A percentile compares a stretch with the other conserved stretches of the same genome.
Evolutionary conservation across 345 rosid species (phyloP).

Genomic region (Cardiospermum halicacabum): DNA sequence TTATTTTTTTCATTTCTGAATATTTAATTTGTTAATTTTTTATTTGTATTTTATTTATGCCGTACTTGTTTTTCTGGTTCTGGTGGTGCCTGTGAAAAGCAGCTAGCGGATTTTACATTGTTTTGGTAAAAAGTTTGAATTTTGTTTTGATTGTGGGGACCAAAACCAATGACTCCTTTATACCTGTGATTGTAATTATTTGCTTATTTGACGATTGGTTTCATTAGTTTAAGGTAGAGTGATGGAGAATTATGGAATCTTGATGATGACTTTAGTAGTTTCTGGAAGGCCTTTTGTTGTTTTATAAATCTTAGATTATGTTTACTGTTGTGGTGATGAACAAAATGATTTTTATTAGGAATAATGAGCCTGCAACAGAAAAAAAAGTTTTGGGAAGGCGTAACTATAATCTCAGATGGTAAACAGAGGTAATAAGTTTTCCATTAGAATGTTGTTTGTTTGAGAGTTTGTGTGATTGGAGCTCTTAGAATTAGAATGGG

Average conservation of each 20-base stretch:
- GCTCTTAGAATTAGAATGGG: neutral
- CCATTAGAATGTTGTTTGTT: neutral
- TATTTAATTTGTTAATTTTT: too few species aligned
- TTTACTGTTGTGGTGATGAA: neutral
- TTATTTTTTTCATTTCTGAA: too few species aligned
- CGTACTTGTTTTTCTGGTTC: constrained; percentile 6
- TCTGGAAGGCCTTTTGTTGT: neutral
- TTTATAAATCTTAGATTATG: neutral
- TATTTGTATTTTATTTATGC: too few species aligned
- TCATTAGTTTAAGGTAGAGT: neutral
- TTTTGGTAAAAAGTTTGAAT: neutral
- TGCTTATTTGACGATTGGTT: neutral
- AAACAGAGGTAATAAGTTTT: neutral
- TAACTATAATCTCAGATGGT: neutral
- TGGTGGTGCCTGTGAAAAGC: neutral
- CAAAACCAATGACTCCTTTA: neutral
- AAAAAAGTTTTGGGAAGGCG: neutral
- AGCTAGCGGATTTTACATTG: neutral
- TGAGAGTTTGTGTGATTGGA: neutral
- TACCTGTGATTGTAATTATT: neutral
- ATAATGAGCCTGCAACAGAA: too few species aligned
- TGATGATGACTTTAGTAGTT: neutral
- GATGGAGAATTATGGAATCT: neutral
- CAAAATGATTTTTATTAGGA: too few species aligned
- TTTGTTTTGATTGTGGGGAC: constrained; percentile 3